phyloP scores from a whole-genome alignment of 225 moss, liverwort and hornwort species.

The Pseudisothecium myosuroides region DNA sequence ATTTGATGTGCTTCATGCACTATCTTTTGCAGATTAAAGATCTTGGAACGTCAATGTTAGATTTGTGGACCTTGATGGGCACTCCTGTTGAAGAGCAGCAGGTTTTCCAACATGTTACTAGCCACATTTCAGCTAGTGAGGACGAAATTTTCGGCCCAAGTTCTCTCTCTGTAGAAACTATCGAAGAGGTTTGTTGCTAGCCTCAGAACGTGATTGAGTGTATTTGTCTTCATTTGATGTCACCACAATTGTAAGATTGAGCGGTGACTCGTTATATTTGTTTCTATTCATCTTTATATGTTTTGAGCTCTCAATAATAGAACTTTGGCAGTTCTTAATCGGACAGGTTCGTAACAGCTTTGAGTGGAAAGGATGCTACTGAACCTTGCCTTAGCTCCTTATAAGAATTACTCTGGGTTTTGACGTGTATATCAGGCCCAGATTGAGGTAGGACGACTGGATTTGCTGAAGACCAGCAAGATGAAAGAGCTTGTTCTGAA shows the following conservation, averaged over 20 bases:
- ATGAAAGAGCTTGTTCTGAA: conserved; percentile 96
- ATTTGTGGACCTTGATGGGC: conserved; percentile 89
- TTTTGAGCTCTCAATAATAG: background rate
- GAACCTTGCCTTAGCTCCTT: background rate
- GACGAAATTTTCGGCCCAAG: conserved; percentile 58
- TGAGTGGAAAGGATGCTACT: background rate
- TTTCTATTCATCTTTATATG: background rate
- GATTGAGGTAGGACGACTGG: conserved; percentile 77
- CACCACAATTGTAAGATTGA: background rate
- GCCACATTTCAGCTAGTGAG: conserved; percentile 63
- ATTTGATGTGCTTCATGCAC: background rate
- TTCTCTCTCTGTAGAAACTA: conserved; percentile 60
- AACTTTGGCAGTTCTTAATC: background rate
- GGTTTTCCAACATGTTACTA: conserved; percentile 68
- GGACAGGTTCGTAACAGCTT: background rate
- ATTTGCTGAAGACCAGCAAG: conserved; percentile 78
- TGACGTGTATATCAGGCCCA: conserved; percentile 52
- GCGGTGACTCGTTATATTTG: background rate
- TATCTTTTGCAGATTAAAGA: conserved; percentile 53
- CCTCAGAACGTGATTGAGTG: background rate
- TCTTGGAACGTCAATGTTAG: conserved; percentile 73
- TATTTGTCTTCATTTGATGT: background rate
- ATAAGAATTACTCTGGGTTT: background rate
- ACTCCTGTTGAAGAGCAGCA: conserved; percentile 72
- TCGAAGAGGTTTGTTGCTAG: conserved; percentile 57